Conservation (phyloP, 192 early-diverging fungal species). For the Pilobolus umbonatus region DNA sequence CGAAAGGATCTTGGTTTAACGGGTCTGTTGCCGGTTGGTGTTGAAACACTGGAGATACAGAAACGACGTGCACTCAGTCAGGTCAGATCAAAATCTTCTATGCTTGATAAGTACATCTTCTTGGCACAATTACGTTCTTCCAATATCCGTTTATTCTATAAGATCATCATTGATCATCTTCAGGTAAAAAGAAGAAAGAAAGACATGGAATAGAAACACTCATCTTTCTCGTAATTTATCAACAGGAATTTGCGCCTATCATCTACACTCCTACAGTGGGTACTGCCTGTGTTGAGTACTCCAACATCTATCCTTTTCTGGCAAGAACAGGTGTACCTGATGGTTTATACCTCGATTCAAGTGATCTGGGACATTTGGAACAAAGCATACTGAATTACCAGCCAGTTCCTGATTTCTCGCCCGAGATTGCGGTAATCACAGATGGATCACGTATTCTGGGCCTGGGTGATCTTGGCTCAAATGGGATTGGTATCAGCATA, state of each 20-base stretch:
- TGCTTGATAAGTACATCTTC: conserved; percentile 84
- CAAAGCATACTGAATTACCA: conserved; percentile 76
- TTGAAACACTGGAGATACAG: conserved; percentile 74
- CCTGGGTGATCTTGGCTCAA: conserved; percentile 90
- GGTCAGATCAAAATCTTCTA: conserved; percentile 62
- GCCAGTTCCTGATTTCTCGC: conserved; percentile 39
- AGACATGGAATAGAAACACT: too few species aligned
- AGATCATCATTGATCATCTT: conserved; percentile 67
- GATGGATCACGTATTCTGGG: conserved; percentile 94
- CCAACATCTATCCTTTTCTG: conserved; percentile 82
- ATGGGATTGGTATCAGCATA: conserved; percentile 94
- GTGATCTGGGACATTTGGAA: conserved; percentile 66
- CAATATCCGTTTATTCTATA: conserved; percentile 81
- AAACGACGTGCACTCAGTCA: conserved; percentile 69
- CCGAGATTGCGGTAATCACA: conserved; percentile 88
- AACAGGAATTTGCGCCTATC: conserved; percentile 75
- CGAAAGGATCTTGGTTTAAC: conserved; percentile 60
- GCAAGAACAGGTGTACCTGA: conserved; percentile 68
- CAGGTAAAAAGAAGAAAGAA: conserved; percentile 56
- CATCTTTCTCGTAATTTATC: too few species aligned
- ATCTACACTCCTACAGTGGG: conserved; percentile 84
- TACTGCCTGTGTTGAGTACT: conserved; percentile 83
- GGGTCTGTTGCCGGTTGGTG: conserved; percentile 69
- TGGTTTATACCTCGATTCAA: conserved; percentile 83
- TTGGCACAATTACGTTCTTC: conserved; percentile 79